phyloP scores from a whole-genome alignment of 805 yeast species.

The Candida methanosorbosa region DNA sequence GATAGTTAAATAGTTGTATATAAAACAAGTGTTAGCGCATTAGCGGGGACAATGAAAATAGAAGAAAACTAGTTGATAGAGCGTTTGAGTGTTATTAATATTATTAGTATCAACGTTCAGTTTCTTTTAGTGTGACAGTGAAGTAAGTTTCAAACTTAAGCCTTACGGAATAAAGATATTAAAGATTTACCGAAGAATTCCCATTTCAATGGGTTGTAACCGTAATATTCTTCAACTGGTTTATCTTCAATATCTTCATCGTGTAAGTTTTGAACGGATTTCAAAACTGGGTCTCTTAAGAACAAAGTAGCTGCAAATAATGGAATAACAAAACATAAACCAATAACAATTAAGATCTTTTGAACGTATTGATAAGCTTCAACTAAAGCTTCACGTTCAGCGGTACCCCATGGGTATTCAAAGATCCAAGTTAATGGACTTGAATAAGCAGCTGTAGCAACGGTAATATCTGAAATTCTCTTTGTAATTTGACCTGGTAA shows the following conservation, averaged over 20 bases:
- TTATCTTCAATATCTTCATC: conserved; percentile 4
- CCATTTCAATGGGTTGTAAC: conserved; percentile 1
- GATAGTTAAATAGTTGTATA: too few species aligned
- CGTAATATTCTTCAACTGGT: background rate
- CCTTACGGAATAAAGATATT: background rate
- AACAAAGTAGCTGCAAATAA: conserved; percentile 37
- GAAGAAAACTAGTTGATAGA: too few species aligned
- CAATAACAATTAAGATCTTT: conserved; percentile 44
- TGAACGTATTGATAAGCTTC: conserved; percentile 53
- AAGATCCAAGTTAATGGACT: conserved; percentile 43
- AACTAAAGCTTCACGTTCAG: conserved; percentile 50
- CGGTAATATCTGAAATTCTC: conserved; percentile 26
- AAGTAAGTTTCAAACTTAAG: too few species aligned
- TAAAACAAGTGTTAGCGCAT: too few species aligned
- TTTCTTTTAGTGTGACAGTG: too few species aligned
- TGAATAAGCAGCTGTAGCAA: conserved; percentile 40
- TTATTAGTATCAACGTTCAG: too few species aligned
- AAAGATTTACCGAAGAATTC: background rate
- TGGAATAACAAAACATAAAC: conserved; percentile 45
- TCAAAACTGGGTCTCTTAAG: conserved; percentile 34
- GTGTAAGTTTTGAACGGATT: conserved; percentile 10
- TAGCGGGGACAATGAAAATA: too few species aligned
- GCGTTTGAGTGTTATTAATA: too few species aligned
- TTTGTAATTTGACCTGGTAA: conserved; percentile 32
- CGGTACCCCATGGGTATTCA: conserved; percentile 51